Conservation (phyloP, 1,284 basidiomycete species). For the Amylostereum chailletii region DNA sequence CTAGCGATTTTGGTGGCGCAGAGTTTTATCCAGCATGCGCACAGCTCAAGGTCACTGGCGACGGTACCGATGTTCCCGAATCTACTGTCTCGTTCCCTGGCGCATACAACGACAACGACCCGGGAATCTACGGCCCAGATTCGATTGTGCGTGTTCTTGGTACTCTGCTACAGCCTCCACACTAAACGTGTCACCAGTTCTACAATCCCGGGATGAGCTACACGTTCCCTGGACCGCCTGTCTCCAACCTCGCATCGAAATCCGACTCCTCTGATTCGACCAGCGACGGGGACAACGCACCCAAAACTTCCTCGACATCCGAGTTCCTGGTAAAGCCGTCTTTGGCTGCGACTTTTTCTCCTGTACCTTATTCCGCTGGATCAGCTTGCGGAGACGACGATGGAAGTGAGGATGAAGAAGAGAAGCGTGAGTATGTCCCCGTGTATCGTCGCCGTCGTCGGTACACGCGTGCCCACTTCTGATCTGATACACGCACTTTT, state of each 20-base stretch:
- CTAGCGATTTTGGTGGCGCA: slow-evolving; percentile 37
- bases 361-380: too few relatives aligned
- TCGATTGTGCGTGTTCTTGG: background rate
- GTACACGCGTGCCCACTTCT: too few relatives aligned
- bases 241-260: background rate
- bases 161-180: too few relatives aligned
- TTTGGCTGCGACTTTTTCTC: too few relatives aligned
- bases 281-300: too few relatives aligned
- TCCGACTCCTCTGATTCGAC: background rate
- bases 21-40: slow-evolving; percentile 68
- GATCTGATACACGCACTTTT: too few relatives aligned
- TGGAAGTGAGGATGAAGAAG: too few relatives aligned
- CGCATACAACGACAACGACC: slow-evolving; percentile 50
- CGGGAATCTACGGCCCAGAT: slow-evolving; percentile 45
- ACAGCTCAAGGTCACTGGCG: slow-evolving; percentile 50
- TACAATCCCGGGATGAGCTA: background rate
- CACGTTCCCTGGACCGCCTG: background rate
- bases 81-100: slow-evolving; percentile 56
- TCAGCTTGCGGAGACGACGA: too few relatives aligned
- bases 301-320: too few relatives aligned
- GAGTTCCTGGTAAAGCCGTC: too few relatives aligned
- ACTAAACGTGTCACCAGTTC: background rate
- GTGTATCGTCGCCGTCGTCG: too few relatives aligned
- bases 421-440: too few relatives aligned
- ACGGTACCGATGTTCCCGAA: slow-evolving; percentile 33